Evolutionary conservation across 2,329 filamentous ascomycete species (phyloP).

Genomic region (Calonectria hawksworthii): DNA sequence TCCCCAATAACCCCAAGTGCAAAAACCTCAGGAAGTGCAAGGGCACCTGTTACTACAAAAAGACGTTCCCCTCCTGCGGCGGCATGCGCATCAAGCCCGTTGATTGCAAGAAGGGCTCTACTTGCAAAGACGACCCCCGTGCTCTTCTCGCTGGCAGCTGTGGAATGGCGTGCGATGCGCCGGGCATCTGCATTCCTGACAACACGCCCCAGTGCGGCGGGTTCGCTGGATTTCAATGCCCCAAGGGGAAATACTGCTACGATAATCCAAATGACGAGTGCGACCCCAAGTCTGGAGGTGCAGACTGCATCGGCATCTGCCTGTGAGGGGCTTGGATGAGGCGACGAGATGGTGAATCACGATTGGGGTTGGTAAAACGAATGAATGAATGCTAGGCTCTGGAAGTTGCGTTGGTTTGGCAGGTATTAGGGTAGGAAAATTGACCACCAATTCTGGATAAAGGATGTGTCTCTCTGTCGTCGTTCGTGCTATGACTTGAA

Average conservation of each 20-base stretch:
- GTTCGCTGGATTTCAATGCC: constrained; percentile 47
- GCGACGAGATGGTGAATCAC: not conserved
- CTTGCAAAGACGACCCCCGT: constrained; percentile 53
- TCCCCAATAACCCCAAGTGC: constrained; percentile 41
- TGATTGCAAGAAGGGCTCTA: constrained; percentile 41
- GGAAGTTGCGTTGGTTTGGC: not conserved
- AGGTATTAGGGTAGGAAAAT: not conserved
- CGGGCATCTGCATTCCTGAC: constrained; percentile 51
- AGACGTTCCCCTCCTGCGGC: constrained; percentile 51
- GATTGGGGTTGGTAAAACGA: not conserved
- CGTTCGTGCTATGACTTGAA: no score
- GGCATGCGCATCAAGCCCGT: constrained; percentile 44
- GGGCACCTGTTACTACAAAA: constrained; percentile 48
- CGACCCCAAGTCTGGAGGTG: constrained; percentile 45
- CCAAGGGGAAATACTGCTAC: constrained; percentile 47
- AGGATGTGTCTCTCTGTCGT: not conserved
- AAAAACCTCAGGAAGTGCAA: constrained; percentile 45
- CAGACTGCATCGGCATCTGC: constrained; percentile 51
- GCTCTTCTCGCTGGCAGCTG: constrained; percentile 38
- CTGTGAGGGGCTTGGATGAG: constrained; percentile 33
- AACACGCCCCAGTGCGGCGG: constrained; percentile 43
- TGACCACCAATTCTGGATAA: not conserved
- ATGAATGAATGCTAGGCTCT: not conserved
- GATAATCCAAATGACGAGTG: constrained; percentile 46
- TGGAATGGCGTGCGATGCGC: constrained; percentile 52